Percentiles rank a stretch among this genome's conserved stretches.
These are phyloP conservation scores for Ceratocystis variospora DNA, from an alignment of 2,329 filamentous ascomycete species.

Conservation along the genomic window DNA sequence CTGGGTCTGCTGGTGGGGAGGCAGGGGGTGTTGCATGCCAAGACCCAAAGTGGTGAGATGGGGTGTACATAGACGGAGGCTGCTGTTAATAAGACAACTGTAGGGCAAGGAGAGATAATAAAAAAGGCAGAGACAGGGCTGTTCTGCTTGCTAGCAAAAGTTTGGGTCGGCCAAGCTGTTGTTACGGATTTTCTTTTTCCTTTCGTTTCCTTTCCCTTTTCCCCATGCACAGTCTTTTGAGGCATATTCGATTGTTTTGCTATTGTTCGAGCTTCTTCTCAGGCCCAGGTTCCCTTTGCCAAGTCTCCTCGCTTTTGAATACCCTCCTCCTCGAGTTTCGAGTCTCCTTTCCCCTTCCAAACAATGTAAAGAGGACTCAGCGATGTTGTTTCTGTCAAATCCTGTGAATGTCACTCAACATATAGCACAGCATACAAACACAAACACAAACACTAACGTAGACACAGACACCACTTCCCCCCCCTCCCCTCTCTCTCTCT, in stretches of 20 bases:
- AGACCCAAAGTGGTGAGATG: not conserved
- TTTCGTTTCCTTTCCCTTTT: not conserved
- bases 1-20: not conserved
- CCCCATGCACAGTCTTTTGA: too few relatives aligned
- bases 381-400: not conserved
- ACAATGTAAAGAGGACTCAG: not conserved
- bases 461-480: not conserved
- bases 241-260: too few relatives aligned
- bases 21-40: constrained; percentile 5
- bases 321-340: not conserved
- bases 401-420: not conserved
- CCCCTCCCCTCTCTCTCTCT: too few relatives aligned
- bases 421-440: not conserved
- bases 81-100: not conserved
- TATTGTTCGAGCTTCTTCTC: too few relatives aligned
- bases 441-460: not conserved
- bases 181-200: not conserved
- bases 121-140: not conserved
- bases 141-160: not conserved
- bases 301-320: not conserved
- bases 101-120: too few relatives aligned
- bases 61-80: not conserved
- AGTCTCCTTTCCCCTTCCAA: not conserved
- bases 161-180: not conserved
- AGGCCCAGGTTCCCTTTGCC: too few relatives aligned